phyloP scores from a whole-genome alignment of 805 yeast genomes.

The Hemisphaericaspora nanyangensis region DNA sequence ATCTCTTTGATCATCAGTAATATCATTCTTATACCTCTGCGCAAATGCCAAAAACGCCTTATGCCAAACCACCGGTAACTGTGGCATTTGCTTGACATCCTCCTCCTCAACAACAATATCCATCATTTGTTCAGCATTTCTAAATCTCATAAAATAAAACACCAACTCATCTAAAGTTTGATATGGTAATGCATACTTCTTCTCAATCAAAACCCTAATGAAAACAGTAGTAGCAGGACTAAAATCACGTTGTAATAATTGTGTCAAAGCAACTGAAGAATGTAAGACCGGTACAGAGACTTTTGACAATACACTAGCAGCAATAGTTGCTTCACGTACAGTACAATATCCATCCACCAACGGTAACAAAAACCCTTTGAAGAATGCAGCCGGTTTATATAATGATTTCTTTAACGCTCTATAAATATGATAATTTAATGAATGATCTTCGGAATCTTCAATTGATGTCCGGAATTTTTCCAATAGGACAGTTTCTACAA shows the following conservation, averaged over 20 bases:
- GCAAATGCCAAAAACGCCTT: conserved; percentile 93
- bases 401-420: conserved; percentile 88
- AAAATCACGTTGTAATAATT: conserved; percentile 75
- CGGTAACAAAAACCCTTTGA: conserved; percentile 93
- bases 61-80: conserved; percentile 95
- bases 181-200: conserved; percentile 94
- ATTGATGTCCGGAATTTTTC: conserved; percentile 71
- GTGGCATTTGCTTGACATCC: conserved; percentile 44
- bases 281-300: conserved; percentile 92
- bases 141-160: conserved; percentile 88
- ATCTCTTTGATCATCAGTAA: conserved; percentile 98
- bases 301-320: conserved; percentile 84
- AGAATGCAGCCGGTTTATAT: conserved; percentile 96
- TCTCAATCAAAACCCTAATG: conserved; percentile 84
- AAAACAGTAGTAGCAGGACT: conserved; percentile 87
- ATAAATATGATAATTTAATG: conserved; percentile 87
- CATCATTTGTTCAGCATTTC: conserved; percentile 51
- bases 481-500: conserved; percentile 61
- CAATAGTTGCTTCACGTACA: conserved; percentile 90
- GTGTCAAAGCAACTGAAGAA: conserved; percentile 91
- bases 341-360: conserved; percentile 85
- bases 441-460: conserved; percentile 71
- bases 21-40: conserved; percentile 93
- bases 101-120: conserved; percentile 32
- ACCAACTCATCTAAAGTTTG: conserved; percentile 94